Base-by-base conservation (phyloP, 2,329 filamentous ascomycete species). In the Penicillium concentricum region DNA sequence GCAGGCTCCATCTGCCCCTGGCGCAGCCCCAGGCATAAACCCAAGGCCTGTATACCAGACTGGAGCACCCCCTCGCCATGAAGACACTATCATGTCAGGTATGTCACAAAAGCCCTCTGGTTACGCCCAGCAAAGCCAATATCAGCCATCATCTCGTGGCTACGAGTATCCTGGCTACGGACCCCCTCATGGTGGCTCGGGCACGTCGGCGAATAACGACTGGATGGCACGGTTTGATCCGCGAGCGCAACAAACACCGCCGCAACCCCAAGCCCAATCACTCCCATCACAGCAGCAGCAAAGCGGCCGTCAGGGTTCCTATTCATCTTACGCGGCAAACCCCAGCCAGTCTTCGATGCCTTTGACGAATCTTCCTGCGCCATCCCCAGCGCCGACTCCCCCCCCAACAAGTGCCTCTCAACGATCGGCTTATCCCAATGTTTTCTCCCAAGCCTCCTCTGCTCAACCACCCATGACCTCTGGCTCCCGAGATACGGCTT, bases 161-260 rank as follows among this genome's bases (percentile, higher is more conserved):
- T 75, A 74, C 42, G 74, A 75, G 3, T 75, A 75, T 44, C 55
- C 64, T 22, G 59, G 64, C 8, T 75, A 74, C 45, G 62, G 64
- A 6, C 58, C 69, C 18, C 55, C 67, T 15, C 53, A 68, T 18
- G 67, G 63, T 16, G 51, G 63, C 37, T 62, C 72, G 10, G 65
- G 63, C 30, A 50, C 67, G 15, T 63, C 72, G 6, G 63, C 68
- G 9, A 73, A 65, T 51, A 72, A 72, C 53, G 75, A 77, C 55
- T 77, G 75, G 75, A 74, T 76, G 67, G 72, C 74, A 43, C 69
- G 74, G 39, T 76, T 77, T 55, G 75, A 77, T 56, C 75, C 75
- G 24, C 62, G 75, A 50, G 70, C 69, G 24, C 74, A 75, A 48
- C 70, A 71, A 44, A 51, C 47, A 16, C 59, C 59, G 10, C 53